A percentile compares a stretch with the other conserved stretches of the same genome.
Conservation (phyloP, 2,329 filamentous ascomycete genomes). For the Coniella lustricola region DNA sequence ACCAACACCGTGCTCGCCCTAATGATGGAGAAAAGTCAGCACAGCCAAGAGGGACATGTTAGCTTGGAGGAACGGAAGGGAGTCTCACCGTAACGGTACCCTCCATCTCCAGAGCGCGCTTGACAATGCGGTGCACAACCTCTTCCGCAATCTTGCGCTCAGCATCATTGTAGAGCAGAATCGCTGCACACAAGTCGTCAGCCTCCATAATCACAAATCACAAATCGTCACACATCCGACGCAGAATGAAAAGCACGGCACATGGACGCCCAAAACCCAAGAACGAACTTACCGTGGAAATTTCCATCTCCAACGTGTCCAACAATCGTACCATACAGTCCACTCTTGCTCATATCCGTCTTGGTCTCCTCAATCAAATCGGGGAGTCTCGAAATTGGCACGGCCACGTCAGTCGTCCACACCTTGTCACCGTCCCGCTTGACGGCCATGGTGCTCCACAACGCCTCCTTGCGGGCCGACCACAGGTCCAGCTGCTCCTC, state of each 20-base stretch:
- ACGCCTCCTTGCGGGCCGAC: conserved; percentile 39
- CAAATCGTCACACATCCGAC: too few species aligned
- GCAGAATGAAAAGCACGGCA: too few species aligned
- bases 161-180: conserved; percentile 55
- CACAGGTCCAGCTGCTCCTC: conserved; percentile 66
- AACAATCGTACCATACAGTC: conserved; percentile 47
- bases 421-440: conserved; percentile 44
- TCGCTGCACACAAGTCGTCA: conserved; percentile 26
- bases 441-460: conserved; percentile 54
- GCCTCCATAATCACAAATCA: not conserved
- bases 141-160: conserved; percentile 61
- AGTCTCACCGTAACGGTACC: conserved; percentile 64
- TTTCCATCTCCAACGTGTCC: conserved; percentile 74
- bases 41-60: not conserved
- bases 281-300: conserved; percentile 51
- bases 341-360: conserved; percentile 35
- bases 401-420: conserved; percentile 64
- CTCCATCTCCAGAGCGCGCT: conserved; percentile 76
- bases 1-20: conserved; percentile 78
- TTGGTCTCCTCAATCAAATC: conserved; percentile 37
- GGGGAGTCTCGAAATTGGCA: conserved; percentile 52
- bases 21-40: conserved; percentile 7
- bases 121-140: conserved; percentile 77
- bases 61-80: not conserved
- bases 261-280: too few species aligned